Evolutionary conservation across 345 rosid genomes (phyloP).

Genomic region (Arabidopsis suecica): DNA sequence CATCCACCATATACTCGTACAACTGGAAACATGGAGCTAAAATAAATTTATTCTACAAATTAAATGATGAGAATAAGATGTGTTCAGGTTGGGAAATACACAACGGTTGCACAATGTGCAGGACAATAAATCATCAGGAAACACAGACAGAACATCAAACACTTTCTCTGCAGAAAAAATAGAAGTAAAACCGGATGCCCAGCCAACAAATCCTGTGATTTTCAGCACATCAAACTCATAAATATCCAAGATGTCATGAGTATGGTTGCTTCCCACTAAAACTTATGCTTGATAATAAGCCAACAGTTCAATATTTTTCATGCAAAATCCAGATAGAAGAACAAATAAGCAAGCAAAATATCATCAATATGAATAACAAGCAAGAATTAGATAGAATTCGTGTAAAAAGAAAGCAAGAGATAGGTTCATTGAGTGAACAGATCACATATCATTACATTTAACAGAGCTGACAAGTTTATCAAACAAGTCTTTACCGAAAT

Average conservation of each 20-base stretch:
- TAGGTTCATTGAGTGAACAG: slow-evolving; percentile 1
- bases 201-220: slow-evolving; percentile 9
- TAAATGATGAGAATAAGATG: slow-evolving; percentile 5
- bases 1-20: slow-evolving; percentile 28
- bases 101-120: slow-evolving; percentile 13
- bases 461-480: not conserved
- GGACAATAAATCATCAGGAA: slow-evolving; percentile 14
- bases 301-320: slow-evolving; percentile 8
- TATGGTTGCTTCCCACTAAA: not conserved
- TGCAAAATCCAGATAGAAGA: not conserved
- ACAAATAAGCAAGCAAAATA: not conserved
- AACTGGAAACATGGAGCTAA: slow-evolving; percentile 25
- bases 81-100: slow-evolving; percentile 22
- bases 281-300: not conserved
- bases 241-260: not conserved
- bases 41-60: slow-evolving; percentile 18
- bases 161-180: slow-evolving; percentile 18
- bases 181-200: slow-evolving; percentile 3
- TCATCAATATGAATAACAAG: slow-evolving; percentile 2
- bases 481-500: not conserved
- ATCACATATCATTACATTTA: slow-evolving; percentile 2
- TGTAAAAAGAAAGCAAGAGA: slow-evolving; percentile 24
- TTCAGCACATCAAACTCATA: slow-evolving; percentile 15
- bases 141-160: not conserved
- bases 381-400: not conserved